Evolutionary conservation across 345 rosid genomes (phyloP).

Genomic region (Citrus trifoliata): DNA sequence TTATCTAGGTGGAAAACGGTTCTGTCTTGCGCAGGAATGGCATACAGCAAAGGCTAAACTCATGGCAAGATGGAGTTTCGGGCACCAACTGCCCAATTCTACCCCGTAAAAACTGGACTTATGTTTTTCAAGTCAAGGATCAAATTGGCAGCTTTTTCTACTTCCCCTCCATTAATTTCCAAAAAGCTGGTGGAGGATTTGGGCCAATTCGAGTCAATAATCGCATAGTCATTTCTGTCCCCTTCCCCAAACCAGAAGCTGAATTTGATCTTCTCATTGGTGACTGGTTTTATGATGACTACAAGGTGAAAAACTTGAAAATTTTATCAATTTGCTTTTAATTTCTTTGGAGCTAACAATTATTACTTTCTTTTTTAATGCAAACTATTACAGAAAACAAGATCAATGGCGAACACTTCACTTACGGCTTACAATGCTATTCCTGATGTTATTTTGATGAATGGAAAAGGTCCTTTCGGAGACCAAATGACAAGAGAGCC

Average conservation of each 20-base stretch:
- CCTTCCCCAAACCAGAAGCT: conserved; percentile 51
- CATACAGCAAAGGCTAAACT: conserved; percentile 53
- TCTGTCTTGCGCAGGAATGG: conserved; percentile 40
- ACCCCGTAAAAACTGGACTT: conserved; percentile 54
- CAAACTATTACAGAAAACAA: conserved; percentile 19
- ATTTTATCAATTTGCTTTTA: background rate
- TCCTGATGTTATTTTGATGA: conserved; percentile 40
- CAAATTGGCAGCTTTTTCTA: conserved; percentile 58
- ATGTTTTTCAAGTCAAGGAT: conserved; percentile 52
- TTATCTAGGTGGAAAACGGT: background rate
- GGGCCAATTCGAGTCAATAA: conserved; percentile 51
- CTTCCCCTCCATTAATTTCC: conserved; percentile 55
- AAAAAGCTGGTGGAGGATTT: conserved; percentile 54
- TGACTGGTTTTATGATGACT: conserved; percentile 39
- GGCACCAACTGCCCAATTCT: conserved; percentile 70
- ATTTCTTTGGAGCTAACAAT: background rate
- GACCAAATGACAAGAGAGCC: conserved; percentile 16
- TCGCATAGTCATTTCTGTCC: conserved; percentile 33
- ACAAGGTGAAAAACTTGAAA: conserved; percentile 25
- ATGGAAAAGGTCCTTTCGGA: conserved; percentile 47
- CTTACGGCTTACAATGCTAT: background rate
- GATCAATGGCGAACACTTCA: conserved; percentile 15
- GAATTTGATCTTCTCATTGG: conserved; percentile 58
- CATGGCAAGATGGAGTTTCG: conserved; percentile 64
- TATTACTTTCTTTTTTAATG: background rate